Conservation (phyloP, 441 rosid genomes). For the Cnidoscolus chayamansa region DNA sequence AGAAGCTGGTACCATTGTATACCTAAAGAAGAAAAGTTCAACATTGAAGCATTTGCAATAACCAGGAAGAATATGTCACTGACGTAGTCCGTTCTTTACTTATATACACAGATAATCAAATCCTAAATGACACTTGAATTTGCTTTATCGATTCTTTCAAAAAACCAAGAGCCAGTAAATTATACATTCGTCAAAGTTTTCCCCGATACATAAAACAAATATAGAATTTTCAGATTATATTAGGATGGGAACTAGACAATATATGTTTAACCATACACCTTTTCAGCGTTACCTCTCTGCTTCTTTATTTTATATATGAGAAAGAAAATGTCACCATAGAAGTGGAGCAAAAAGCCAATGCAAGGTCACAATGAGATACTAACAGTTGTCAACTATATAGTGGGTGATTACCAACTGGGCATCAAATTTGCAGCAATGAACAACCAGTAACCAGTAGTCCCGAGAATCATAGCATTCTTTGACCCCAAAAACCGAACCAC, state of each 20-base stretch:
- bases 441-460: slow-evolving; percentile 88
- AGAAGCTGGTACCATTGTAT: slow-evolving; percentile 84
- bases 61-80: background rate
- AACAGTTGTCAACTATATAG: background rate
- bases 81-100: no score
- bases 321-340: no score
- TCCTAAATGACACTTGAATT: background rate
- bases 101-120: background rate
- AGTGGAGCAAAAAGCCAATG: background rate
- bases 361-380: background rate
- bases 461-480: slow-evolving; percentile 77
- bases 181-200: background rate
- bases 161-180: background rate
- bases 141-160: background rate
- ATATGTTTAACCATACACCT: background rate
- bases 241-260: background rate
- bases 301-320: background rate
- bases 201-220: background rate
- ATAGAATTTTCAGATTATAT: background rate
- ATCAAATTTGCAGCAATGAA: slow-evolving; percentile 82
- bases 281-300: background rate
- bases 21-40: slow-evolving; percentile 42
- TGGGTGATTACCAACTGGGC: slow-evolving; percentile 62
- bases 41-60: background rate
- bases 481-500: slow-evolving; percentile 80